Conservation (phyloP, 371 early-diverging fungal species). For the Entomophthora muscae region DNA sequence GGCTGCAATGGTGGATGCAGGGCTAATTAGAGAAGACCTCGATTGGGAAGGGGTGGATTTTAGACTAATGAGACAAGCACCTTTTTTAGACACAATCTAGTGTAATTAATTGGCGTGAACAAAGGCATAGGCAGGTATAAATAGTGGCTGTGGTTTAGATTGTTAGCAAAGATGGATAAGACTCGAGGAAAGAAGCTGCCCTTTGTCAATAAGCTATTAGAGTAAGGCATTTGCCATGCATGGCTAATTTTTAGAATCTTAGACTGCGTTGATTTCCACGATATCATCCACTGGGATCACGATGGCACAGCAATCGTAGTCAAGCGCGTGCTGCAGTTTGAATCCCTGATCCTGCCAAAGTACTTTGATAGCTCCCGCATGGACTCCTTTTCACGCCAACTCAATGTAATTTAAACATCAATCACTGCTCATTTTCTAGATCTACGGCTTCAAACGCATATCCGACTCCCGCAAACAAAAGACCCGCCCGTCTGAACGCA, state of each 20-base stretch:
- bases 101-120: no score
- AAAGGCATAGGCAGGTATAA: no score
- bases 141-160: not conserved
- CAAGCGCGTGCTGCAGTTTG: not conserved
- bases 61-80: no score
- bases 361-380: constrained; percentile 3
- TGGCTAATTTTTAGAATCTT: not conserved
- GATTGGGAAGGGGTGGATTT: no score
- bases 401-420: constrained; percentile 1
- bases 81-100: no score
- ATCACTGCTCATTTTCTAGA: not conserved
- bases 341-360: not conserved
- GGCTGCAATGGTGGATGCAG: no score
- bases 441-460: constrained; percentile 1
- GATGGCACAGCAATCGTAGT: not conserved
- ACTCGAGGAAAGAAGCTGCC: not conserved
- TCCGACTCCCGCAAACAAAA: not conserved
- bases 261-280: not conserved
- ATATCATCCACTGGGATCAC: not conserved
- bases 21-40: no score
- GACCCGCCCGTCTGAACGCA: not conserved
- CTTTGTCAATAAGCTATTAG: not conserved
- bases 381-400: constrained; percentile 2
- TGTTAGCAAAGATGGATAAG: not conserved
- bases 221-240: not conserved